phyloP scores from a whole-genome alignment of 2,329 filamentous ascomycete genomes.

The Fusarium verticillioides region DNA sequence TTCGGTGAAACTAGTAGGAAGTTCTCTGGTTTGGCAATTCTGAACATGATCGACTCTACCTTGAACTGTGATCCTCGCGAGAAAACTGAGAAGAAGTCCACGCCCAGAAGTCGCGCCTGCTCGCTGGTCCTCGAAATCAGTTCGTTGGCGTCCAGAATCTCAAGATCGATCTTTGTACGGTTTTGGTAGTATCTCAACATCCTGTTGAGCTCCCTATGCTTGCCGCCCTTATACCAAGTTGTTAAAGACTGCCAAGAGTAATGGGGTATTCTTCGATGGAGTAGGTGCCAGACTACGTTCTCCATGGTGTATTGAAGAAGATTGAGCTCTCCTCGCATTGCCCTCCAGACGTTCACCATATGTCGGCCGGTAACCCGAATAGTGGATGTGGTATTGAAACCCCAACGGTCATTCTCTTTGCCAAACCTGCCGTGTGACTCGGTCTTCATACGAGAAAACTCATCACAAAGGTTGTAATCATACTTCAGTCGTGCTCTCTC shows the following conservation, averaged over 20 bases:
- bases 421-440: slow-evolving; percentile 86
- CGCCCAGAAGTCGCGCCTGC: slow-evolving; percentile 89
- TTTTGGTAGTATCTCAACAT: slow-evolving; percentile 81
- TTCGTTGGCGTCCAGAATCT: slow-evolving; percentile 91
- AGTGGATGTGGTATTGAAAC: slow-evolving; percentile 91
- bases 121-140: slow-evolving; percentile 90
- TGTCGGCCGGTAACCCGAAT: slow-evolving; percentile 94
- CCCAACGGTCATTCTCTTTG: slow-evolving; percentile 90
- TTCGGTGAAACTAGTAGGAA: slow-evolving; percentile 91
- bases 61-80: slow-evolving; percentile 97
- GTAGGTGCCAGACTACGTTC: slow-evolving; percentile 90
- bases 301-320: slow-evolving; percentile 96
- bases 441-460: slow-evolving; percentile 88
- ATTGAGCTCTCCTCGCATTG: slow-evolving; percentile 93
- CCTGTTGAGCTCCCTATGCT: slow-evolving; percentile 75
- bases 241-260: slow-evolving; percentile 85
- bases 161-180: slow-evolving; percentile 83
- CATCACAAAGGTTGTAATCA: slow-evolving; percentile 89
- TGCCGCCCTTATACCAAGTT: slow-evolving; percentile 79
- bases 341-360: slow-evolving; percentile 97
- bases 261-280: slow-evolving; percentile 89
- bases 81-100: slow-evolving; percentile 97
- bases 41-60: slow-evolving; percentile 98
- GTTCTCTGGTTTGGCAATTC: slow-evolving; percentile 97
- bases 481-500: slow-evolving; percentile 88